Conservation (phyloP, 169 alveolate genomes). For the Plasmodium gallinaceum region DNA sequence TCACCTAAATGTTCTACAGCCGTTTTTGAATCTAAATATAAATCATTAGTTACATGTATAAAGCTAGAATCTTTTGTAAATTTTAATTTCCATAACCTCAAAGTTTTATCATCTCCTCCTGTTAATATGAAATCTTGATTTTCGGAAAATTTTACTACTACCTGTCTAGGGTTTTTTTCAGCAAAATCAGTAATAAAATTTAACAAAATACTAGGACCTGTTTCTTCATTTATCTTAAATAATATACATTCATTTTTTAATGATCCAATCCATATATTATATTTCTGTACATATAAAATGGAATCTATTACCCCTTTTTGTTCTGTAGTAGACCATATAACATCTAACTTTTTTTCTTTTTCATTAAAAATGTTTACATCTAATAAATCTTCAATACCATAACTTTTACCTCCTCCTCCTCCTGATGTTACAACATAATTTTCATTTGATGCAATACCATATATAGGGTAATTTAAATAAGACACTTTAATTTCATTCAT, state of each 20-base stretch:
- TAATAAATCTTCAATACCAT: constrained; percentile 83
- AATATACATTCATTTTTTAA: constrained; percentile 79
- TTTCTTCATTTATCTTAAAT: constrained; percentile 77
- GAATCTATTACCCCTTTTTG: constrained; percentile 74
- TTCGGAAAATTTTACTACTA: constrained; percentile 66
- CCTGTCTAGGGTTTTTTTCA: constrained; percentile 79
- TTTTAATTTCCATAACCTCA: constrained; percentile 81
- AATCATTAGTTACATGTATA: background rate
- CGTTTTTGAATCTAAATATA: constrained; percentile 15
- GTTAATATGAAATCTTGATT: constrained; percentile 78
- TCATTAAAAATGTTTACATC: constrained; percentile 71
- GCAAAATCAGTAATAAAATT: constrained; percentile 76
- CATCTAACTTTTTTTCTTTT: constrained; percentile 50
- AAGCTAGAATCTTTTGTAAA: constrained; percentile 3
- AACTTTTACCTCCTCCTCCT: constrained; percentile 88
- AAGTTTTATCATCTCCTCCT: constrained; percentile 82
- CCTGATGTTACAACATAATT: constrained; percentile 86
- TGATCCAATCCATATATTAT: constrained; percentile 86
- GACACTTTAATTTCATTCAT: constrained; percentile 73
- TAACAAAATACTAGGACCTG: constrained; percentile 78
- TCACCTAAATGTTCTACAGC: constrained; percentile 60
- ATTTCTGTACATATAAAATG: constrained; percentile 45
- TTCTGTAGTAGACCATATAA: constrained; percentile 64
- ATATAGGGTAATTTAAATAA: constrained; percentile 68
- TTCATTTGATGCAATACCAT: constrained; percentile 82